Conservation (phyloP, 2,329 filamentous ascomycete genomes). For the Colletotrichum paranaense region DNA sequence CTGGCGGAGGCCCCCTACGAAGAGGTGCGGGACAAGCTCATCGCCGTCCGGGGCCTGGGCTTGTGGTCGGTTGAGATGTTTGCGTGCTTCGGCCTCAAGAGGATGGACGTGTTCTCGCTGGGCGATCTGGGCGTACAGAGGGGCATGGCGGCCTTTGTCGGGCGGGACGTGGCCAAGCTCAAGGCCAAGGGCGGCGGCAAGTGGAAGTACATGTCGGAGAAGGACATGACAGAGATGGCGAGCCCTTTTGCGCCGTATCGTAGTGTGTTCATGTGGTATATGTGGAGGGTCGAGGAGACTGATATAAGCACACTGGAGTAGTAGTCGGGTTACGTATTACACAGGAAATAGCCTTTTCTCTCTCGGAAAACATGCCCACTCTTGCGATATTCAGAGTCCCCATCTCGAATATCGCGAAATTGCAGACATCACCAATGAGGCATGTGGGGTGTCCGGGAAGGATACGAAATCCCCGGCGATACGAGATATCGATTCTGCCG, state of each 20-base stretch:
- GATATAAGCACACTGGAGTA: constrained; percentile 73
- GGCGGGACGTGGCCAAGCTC: constrained; percentile 84
- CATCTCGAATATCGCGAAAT: neutral
- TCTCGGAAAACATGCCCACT: neutral
- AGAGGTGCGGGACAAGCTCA: constrained; percentile 83
- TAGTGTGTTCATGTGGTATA: constrained; percentile 97
- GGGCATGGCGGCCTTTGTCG: constrained; percentile 90
- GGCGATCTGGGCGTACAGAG: constrained; percentile 95
- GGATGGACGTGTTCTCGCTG: constrained; percentile 91
- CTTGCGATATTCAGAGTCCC: neutral
- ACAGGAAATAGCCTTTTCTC: neutral
- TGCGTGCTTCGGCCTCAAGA: constrained; percentile 92
- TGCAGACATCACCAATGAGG: neutral
- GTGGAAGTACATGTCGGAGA: constrained; percentile 98
- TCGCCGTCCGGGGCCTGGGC: constrained; percentile 87
- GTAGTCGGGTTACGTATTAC: constrained; percentile 14
- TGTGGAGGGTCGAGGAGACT: constrained; percentile 89
- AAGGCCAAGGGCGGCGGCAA: constrained; percentile 83
- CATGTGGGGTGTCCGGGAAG: neutral
- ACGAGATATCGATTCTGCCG: neutral
- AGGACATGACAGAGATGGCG: constrained; percentile 88
- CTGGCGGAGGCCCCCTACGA: constrained; percentile 85
- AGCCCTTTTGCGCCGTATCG: constrained; percentile 88
- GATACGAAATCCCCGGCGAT: neutral
- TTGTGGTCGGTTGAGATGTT: constrained; percentile 99